phyloP scores from a whole-genome alignment of 768 basidiomycete species.

The Mrakia blollopis region DNA sequence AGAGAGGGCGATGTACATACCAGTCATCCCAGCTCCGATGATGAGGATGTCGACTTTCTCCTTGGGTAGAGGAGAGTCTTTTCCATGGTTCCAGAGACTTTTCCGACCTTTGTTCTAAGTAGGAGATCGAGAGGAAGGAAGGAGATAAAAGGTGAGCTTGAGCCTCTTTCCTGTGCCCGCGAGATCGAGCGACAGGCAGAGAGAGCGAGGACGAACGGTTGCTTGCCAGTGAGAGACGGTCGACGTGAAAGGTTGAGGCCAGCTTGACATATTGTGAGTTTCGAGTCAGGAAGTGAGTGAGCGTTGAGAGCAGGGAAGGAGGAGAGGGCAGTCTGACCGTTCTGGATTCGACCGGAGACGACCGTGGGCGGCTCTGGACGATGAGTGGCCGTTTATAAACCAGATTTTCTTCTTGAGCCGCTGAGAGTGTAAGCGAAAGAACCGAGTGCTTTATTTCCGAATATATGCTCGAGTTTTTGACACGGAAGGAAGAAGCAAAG shows the following conservation, averaged over 20 bases:
- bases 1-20: background rate
- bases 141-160: background rate
- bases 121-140: background rate
- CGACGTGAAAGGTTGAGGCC: slow-evolving; percentile 22
- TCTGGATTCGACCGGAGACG: too few relatives aligned
- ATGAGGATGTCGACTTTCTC: slow-evolving; percentile 25
- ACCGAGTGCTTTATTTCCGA: too few relatives aligned
- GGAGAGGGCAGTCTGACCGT: too few relatives aligned
- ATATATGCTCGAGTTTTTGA: too few relatives aligned
- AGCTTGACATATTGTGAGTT: slow-evolving; percentile 21
- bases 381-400: too few relatives aligned
- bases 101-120: slow-evolving; percentile 21
- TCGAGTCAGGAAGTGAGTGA: background rate
- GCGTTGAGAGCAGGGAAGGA: background rate
- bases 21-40: slow-evolving; percentile 27
- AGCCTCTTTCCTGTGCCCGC: background rate
- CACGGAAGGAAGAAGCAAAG: background rate
- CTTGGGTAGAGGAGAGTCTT: background rate
- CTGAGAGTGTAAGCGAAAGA: too few relatives aligned
- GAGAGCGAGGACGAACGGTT: background rate
- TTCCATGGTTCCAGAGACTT: slow-evolving; percentile 21
- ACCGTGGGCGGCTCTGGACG: too few relatives aligned
- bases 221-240: slow-evolving; percentile 34
- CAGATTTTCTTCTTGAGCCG: too few relatives aligned
- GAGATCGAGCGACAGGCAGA: background rate